Percentiles rank a stretch among this genome's conserved stretches.
phyloP scores from a whole-genome alignment of 495 filamentous ascomycete species.

The Neurospora tetrasperma region DNA sequence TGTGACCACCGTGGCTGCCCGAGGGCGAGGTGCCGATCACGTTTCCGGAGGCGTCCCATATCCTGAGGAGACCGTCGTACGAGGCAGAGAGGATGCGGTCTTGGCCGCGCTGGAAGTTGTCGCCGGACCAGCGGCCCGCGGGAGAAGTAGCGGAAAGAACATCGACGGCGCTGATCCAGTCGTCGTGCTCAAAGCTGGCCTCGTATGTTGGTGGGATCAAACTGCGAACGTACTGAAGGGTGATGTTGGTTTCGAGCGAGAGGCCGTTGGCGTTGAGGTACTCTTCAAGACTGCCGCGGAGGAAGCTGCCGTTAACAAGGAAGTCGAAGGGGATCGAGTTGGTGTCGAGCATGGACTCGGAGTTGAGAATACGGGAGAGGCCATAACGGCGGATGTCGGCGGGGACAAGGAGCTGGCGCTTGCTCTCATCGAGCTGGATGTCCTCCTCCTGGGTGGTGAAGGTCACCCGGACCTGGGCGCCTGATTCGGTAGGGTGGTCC shows the following conservation, averaged over 20 bases:
- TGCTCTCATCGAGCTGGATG: constrained; percentile 45
- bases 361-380: constrained; percentile 87
- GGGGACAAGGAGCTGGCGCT: constrained; percentile 43
- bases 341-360: constrained; percentile 61
- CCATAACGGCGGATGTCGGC: constrained; percentile 80
- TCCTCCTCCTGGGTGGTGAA: constrained; percentile 48
- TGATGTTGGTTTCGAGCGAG: constrained; percentile 74
- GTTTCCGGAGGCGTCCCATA: constrained; percentile 83
- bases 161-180: constrained; percentile 93
- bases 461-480: constrained; percentile 39
- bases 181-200: constrained; percentile 86
- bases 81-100: constrained; percentile 72
- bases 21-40: constrained; percentile 59
- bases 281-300: constrained; percentile 79
- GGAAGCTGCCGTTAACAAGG: constrained; percentile 81
- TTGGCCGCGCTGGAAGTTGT: constrained; percentile 31
- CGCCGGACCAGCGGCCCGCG: constrained; percentile 45
- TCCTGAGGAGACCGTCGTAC: constrained; percentile 76
- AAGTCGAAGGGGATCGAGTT: constrained; percentile 90
- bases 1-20: constrained; percentile 57
- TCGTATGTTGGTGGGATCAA: constrained; percentile 78
- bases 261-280: constrained; percentile 79
- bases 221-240: constrained; percentile 86
- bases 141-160: constrained; percentile 58
- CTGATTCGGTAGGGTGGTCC: constrained; percentile 20